Conservation (phyloP, 1,139 yeast species). For the Sugiyamaella castrensis region DNA sequence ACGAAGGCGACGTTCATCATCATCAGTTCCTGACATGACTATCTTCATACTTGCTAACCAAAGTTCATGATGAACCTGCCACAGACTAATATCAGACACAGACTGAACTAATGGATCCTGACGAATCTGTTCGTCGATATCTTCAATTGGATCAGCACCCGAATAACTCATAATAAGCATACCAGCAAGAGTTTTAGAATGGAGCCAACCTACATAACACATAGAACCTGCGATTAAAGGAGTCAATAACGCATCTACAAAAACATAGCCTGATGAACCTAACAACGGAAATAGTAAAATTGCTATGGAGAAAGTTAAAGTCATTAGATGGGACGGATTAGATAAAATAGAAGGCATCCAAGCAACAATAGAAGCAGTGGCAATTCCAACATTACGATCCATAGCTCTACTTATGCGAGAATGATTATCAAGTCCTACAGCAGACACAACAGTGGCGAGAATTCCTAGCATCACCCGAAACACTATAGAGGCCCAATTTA, state of each 20-base stretch:
- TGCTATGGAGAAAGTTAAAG: constrained; percentile 52
- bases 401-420: constrained; percentile 32
- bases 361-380: constrained; percentile 18
- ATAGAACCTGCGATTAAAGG: constrained; percentile 41
- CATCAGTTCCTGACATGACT: constrained; percentile 35
- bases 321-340: constrained; percentile 63
- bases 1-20: constrained; percentile 37
- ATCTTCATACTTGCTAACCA: constrained; percentile 42
- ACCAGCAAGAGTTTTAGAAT: constrained; percentile 43
- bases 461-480: constrained; percentile 35
- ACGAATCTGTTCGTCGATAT: constrained; percentile 29
- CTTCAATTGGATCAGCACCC: constrained; percentile 38
- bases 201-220: constrained; percentile 43
- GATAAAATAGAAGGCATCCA: constrained; percentile 35
- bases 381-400: constrained; percentile 19
- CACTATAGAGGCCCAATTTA: constrained; percentile 28
- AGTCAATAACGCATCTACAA: constrained; percentile 38
- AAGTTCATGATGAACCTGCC: constrained; percentile 45
- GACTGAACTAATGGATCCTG: constrained; percentile 32
- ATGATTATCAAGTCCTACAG: constrained; percentile 36
- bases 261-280: constrained; percentile 25
- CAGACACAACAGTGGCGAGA: constrained; percentile 36
- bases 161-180: constrained; percentile 46
- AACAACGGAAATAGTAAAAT: constrained; percentile 36
- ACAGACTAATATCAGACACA: constrained; percentile 38